Evolutionary conservation across 139 green algal genomes (phyloP), one percentile per base, ranked within the genome.

Genomic region (Tetradesmus obliquus): DNA sequence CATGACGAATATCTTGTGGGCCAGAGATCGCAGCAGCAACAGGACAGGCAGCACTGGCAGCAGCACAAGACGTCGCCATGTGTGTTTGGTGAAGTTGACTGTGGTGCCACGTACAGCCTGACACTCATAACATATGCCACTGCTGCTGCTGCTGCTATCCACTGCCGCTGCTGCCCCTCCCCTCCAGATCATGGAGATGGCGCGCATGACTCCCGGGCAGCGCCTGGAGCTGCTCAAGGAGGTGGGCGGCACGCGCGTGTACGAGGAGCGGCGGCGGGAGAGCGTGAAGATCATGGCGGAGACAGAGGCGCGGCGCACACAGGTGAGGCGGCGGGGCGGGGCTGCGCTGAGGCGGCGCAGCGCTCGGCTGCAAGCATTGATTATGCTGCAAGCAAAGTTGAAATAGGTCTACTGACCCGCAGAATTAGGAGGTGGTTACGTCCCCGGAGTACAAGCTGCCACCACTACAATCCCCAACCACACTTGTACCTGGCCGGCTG

Each of bases 191-290:
- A 96, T 95, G 92, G 88, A 93, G 55, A 95, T 96, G 93, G 92
- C 92, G 3, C 89, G 94, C 57, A 99, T 99, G 98, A 96, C 95
- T 45, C 98, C 99, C 92, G 45, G 92, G 1, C 95, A 99, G 94
- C 96, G 98, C 1, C 95, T 99, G 93, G 96, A 99, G 87, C 94
- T 99, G 88, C 94, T 99, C 8, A 99, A 99, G 94, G 98, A 99
- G 95, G 98, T 99, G 86, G 98, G 98, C 15, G 98, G 98, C 53
- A 99, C 98, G 10, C 95, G 94, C 24, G 96, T 99, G 88, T 99
- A 99, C 84, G 98, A 99, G 92, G 96, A 99, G 89, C 95, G 97
- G 54, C 94, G 98, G 0, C 91, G 89, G 58, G 98, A 99, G 90
- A 97, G 92, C 86, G 84, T 99, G 6, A 96, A 97, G 58, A 92